Conservation (phyloP, 352 stramenopile genomes). For the Globisporangium nagaii region DNA sequence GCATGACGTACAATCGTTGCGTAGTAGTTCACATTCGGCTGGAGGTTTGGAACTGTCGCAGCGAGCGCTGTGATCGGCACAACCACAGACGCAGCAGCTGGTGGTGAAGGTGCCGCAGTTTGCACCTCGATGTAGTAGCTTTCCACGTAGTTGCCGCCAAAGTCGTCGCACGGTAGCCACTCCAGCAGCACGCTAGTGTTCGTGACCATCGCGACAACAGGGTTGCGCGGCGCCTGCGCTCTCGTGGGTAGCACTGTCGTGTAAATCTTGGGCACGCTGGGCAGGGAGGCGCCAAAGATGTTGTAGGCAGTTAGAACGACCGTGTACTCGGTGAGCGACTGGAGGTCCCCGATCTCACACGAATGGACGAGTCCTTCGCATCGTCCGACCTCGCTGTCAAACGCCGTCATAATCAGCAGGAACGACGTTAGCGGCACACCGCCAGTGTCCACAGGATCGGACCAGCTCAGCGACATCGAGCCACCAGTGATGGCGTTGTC, state of each 20-base stretch:
- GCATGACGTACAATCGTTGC: slow-evolving; percentile 36
- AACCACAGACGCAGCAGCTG: neutral
- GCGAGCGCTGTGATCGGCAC: slow-evolving; percentile 16
- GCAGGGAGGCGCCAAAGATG: slow-evolving; percentile 21
- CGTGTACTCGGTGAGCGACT: slow-evolving; percentile 41
- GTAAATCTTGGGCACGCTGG: slow-evolving; percentile 13
- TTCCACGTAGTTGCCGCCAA: slow-evolving; percentile 39
- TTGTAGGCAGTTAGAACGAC: slow-evolving; percentile 35
- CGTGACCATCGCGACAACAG: slow-evolving; percentile 8
- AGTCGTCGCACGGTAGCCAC: slow-evolving; percentile 35
- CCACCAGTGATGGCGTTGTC: slow-evolving; percentile 26
- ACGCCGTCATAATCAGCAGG: slow-evolving; percentile 18
- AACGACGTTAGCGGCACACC: slow-evolving; percentile 42
- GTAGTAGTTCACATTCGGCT: slow-evolving; percentile 26
- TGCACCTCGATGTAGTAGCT: slow-evolving; percentile 26
- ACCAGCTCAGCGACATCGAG: slow-evolving; percentile 32
- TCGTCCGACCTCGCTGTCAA: slow-evolving; percentile 12
- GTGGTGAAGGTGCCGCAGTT: neutral
- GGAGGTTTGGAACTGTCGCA: slow-evolving; percentile 19
- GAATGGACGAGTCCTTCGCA: slow-evolving; percentile 41
- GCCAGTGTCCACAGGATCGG: slow-evolving; percentile 43
- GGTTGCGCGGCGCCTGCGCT: slow-evolving; percentile 27
- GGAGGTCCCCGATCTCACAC: slow-evolving; percentile 28
- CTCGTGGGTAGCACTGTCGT: slow-evolving; percentile 22
- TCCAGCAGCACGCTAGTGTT: slow-evolving; percentile 15